Conservation (phyloP, 164 flowering plant genomes). For the Kalanchoe fedtschenkoi region DNA sequence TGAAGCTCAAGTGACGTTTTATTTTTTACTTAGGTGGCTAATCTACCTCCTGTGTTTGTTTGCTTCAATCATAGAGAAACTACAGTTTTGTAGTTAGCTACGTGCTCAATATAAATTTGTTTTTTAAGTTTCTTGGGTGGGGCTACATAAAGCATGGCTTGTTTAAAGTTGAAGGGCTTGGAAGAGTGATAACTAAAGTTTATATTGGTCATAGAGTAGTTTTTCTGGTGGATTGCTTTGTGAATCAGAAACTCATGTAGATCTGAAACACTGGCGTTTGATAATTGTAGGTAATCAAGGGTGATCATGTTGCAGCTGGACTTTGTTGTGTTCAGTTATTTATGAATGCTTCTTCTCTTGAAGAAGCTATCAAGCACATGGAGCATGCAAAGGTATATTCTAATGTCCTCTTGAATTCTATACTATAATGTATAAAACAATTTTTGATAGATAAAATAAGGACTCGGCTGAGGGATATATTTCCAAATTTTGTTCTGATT, state of each 20-base stretch:
- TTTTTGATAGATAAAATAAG: too few species aligned
- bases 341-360: slow-evolving; percentile 77
- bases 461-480: too few species aligned
- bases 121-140: neutral
- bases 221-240: neutral
- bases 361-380: slow-evolving; percentile 84
- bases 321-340: slow-evolving; percentile 94
- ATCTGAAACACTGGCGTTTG: slow-evolving; percentile 10
- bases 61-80: neutral
- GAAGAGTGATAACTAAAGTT: neutral
- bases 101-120: neutral
- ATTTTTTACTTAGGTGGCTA: neutral
- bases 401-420: neutral
- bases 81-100: neutral
- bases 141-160: neutral
- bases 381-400: slow-evolving; percentile 69
- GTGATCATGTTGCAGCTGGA: slow-evolving; percentile 94
- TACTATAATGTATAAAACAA: too few species aligned
- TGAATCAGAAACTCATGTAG: neutral
- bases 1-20: neutral
- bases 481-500: too few species aligned
- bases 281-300: slow-evolving; percentile 65
- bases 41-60: neutral
- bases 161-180: neutral
- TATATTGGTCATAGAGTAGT: neutral